Evolutionary conservation across 2,329 filamentous ascomycete genomes (phyloP), one percentile per base, ranked within the genome.

Genomic region (Periglandula ipomoeae): DNA sequence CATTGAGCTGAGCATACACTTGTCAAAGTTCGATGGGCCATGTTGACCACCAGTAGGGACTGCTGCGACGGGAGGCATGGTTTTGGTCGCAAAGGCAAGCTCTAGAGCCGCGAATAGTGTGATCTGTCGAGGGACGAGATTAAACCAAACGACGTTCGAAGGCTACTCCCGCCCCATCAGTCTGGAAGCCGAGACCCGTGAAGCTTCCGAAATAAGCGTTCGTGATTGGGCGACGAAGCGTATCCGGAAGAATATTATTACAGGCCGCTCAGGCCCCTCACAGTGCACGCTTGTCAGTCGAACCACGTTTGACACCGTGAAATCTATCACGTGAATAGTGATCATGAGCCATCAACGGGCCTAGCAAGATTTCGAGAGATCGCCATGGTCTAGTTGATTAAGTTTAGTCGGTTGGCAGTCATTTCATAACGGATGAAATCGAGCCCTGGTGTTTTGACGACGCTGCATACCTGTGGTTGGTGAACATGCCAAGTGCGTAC

Each of bases 11-110:
- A 49, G 48, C 61, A 51, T 71, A 79, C 76, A 65, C 67, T 80
- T 80, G 62, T 80, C 76, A 52, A 75, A 61, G 51, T 69, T 74
- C 40, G 75, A 77, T 26, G 71, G 74, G 55, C 73, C 75, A 58
- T 69, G 65, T 52, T 67, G 68, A 62, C 66, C 66, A 51, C 63
- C 64, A 38, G 54, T 55, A 45, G 64, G 61, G 30, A 70, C 62
- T 32, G 64, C 59, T 42, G 68, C 62, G 51, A 71, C 65, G 39
- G 69, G 68, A 63, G 69, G 69, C 69, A 71, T 49, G 60, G 55
- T 39, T 26, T 39, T 44, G 26, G 23, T 24, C 19, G 13, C 32
- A 19, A 30, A 37, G 9, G 40, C 26, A 9, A 39, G 38, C 32
- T 19, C 26, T 42, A 23, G 37, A 13, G 22, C 6, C 11, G 37